Conservation (phyloP, 352 stramenopile species). For the Globisporangium nunn region DNA sequence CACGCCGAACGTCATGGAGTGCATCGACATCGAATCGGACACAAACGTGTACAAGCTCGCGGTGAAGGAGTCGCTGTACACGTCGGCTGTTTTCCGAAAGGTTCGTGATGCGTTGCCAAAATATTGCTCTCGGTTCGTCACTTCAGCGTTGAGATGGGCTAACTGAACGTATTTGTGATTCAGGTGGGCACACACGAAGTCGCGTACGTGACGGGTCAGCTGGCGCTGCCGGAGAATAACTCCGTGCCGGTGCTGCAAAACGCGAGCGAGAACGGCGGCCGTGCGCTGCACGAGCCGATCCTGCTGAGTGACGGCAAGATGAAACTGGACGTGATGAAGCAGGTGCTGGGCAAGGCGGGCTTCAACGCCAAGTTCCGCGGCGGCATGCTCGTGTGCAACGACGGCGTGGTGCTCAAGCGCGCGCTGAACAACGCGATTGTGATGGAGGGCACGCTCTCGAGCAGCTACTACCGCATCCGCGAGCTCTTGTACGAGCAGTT, state of each 20-base stretch:
- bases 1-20: slow-evolving; percentile 82
- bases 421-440: slow-evolving; percentile 85
- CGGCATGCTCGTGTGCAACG: slow-evolving; percentile 86
- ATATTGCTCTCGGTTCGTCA: not conserved
- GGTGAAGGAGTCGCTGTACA: slow-evolving; percentile 84
- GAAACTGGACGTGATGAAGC: slow-evolving; percentile 88
- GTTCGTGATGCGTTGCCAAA: slow-evolving; percentile 17
- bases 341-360: slow-evolving; percentile 76
- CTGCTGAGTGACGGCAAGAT: slow-evolving; percentile 85
- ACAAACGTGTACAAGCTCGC: slow-evolving; percentile 88
- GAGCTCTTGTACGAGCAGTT: slow-evolving; percentile 86
- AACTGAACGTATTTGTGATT: not conserved
- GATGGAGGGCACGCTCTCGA: slow-evolving; percentile 76
- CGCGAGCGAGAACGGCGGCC: slow-evolving; percentile 27
- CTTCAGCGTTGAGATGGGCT: not conserved
- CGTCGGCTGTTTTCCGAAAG: slow-evolving; percentile 76
- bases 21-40: slow-evolving; percentile 87
- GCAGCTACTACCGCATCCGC: slow-evolving; percentile 85
- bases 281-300: slow-evolving; percentile 64
- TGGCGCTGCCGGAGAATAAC: slow-evolving; percentile 59
- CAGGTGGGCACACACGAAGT: slow-evolving; percentile 83
- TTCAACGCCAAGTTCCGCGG: slow-evolving; percentile 88
- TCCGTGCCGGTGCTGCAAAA: slow-evolving; percentile 66
- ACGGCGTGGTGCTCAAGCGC: slow-evolving; percentile 83
- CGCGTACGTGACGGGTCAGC: slow-evolving; percentile 75